A percentile compares a stretch with the other conserved stretches of the same genome.
phyloP scores from a whole-genome alignment of 176 grass and related monocot genomes.

The Saccharum spontaneum region DNA sequence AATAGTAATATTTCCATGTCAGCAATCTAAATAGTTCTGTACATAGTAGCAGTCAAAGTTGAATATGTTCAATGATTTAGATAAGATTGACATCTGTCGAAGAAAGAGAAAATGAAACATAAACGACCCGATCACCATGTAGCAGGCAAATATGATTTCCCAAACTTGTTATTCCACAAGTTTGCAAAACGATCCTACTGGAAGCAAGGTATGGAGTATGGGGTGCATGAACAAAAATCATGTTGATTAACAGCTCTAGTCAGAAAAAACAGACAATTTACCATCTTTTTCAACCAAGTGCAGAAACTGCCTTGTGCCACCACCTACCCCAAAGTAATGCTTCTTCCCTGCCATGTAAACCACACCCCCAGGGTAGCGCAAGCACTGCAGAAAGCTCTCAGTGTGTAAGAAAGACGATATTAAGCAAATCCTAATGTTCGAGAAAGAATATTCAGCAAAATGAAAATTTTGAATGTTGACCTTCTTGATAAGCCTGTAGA shows the following conservation, averaged over 20 bases:
- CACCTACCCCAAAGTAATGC: conserved; percentile 96
- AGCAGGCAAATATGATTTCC: not conserved
- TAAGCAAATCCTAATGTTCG: not conserved
- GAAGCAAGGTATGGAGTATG: not conserved
- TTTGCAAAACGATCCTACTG: not conserved
- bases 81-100: not conserved
- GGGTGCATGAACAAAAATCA: conserved; percentile 20
- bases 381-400: conserved; percentile 50
- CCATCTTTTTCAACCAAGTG: conserved; percentile 91
- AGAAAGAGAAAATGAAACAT: conserved; percentile 7
- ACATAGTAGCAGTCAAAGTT: not conserved
- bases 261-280: conserved; percentile 35
- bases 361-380: conserved; percentile 51
- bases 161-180: conserved; percentile 1
- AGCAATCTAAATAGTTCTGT: not conserved
- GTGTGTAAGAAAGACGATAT: conserved; percentile 15
- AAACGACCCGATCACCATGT: not conserved
- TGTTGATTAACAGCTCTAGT: conserved; percentile 10
- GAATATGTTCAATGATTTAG: not conserved
- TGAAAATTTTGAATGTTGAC: conserved; percentile 29
- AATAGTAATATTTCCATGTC: not conserved
- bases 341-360: conserved; percentile 96
- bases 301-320: conserved; percentile 90
- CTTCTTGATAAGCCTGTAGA: conserved; percentile 81
- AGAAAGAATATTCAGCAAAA: conserved; percentile 15